Conservation (phyloP, 805 yeast genomes). For the Metschnikowia henanensis region DNA sequence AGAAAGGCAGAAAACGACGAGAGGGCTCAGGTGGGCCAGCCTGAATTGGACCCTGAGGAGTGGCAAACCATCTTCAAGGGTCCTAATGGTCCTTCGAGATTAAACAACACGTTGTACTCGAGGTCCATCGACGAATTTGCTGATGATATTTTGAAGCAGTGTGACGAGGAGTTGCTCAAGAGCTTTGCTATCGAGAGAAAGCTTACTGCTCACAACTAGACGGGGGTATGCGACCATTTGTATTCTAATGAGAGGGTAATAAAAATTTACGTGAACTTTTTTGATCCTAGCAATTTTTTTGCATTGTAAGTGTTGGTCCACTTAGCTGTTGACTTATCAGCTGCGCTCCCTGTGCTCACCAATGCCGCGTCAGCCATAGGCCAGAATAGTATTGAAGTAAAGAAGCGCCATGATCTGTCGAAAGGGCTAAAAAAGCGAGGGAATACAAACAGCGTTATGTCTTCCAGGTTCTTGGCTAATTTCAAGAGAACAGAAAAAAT, state of each 20-base stretch:
- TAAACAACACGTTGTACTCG: constrained; percentile 66
- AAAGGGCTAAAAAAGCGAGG: too few relatives aligned
- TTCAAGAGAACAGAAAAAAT: background rate
- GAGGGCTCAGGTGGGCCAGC: constrained; percentile 57
- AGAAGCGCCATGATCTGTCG: too few relatives aligned
- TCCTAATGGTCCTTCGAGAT: constrained; percentile 74
- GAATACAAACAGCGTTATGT: too few relatives aligned
- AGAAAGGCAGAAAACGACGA: constrained; percentile 64
- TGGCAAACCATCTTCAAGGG: constrained; percentile 67
- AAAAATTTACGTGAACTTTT: constrained; percentile 5
- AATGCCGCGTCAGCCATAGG: constrained; percentile 8
- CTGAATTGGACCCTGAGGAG: constrained; percentile 55
- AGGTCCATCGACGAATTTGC: constrained; percentile 71
- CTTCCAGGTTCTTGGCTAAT: too few relatives aligned
- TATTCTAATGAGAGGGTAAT: constrained; percentile 7
- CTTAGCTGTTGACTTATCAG: background rate
- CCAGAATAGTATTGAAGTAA: background rate
- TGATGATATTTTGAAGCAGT: constrained; percentile 67
- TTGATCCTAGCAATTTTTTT: too few relatives aligned
- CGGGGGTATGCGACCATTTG: constrained; percentile 8
- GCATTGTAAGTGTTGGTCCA: too few relatives aligned
- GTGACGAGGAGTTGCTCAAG: constrained; percentile 65
- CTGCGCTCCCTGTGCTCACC: constrained; percentile 3
- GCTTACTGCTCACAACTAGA: constrained; percentile 30
- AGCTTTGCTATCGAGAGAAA: constrained; percentile 58